Evolutionary conservation across 2,329 filamentous ascomycete species (phyloP).

Genomic region (Diaporthe sp.): DNA sequence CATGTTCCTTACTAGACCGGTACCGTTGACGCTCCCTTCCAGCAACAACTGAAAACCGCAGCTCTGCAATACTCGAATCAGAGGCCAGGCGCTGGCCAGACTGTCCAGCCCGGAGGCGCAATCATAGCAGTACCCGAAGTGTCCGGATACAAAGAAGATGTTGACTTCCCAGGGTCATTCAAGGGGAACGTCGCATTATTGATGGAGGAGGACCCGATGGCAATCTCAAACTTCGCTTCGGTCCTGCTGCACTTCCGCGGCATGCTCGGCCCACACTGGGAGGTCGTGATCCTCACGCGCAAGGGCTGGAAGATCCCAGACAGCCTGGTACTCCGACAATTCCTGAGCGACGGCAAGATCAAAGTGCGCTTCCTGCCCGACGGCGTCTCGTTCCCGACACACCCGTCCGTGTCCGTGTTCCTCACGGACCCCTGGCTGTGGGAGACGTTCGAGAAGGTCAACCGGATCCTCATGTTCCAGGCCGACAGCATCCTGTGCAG

Average conservation of each 20-base stretch:
- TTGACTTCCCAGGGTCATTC: slow-evolving; percentile 17
- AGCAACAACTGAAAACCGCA: background rate
- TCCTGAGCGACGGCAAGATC: slow-evolving; percentile 50
- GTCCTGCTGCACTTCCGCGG: slow-evolving; percentile 31
- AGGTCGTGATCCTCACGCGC: slow-evolving; percentile 34
- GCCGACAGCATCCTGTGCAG: slow-evolving; percentile 55
- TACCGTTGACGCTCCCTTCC: background rate
- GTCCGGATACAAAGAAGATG: background rate
- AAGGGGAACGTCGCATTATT: slow-evolving; percentile 28
- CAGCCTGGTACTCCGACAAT: background rate
- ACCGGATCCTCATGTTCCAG: slow-evolving; percentile 55
- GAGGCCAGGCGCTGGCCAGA: background rate
- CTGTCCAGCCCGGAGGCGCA: background rate
- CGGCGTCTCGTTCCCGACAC: slow-evolving; percentile 49
- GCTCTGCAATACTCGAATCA: background rate
- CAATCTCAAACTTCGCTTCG: slow-evolving; percentile 28
- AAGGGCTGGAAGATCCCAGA: slow-evolving; percentile 17
- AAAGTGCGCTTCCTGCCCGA: slow-evolving; percentile 54
- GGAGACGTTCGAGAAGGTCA: slow-evolving; percentile 51
- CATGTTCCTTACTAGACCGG: too few species aligned
- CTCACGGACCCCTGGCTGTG: slow-evolving; percentile 53
- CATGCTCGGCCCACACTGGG: slow-evolving; percentile 29
- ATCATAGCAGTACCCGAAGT: background rate
- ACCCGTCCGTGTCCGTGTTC: slow-evolving; percentile 54
- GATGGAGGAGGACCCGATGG: slow-evolving; percentile 33